Evolutionary conservation across 192 early-diverging fungal genomes (phyloP).

Genomic region (Mortierella antarctica): DNA sequence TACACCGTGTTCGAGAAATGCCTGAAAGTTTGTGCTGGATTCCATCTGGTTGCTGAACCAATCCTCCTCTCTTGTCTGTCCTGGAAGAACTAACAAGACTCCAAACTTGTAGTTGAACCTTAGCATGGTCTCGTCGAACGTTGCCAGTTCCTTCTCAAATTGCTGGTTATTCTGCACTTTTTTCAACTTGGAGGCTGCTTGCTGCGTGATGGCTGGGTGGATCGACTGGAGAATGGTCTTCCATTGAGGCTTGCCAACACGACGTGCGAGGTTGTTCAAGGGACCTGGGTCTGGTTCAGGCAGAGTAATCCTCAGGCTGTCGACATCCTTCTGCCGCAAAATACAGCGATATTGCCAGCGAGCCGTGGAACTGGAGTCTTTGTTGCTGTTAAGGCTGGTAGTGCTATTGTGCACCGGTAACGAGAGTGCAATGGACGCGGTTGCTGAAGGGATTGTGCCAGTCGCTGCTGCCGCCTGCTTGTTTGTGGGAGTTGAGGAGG

Average conservation of each 20-base stretch:
- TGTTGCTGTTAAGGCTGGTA: background rate
- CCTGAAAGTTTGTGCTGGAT: conserved; percentile 62
- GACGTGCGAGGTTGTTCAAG: conserved; percentile 40
- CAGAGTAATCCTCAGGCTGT: conserved; percentile 37
- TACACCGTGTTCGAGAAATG: conserved; percentile 71
- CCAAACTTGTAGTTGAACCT: conserved; percentile 85
- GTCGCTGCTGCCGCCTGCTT: no score
- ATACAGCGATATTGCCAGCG: conserved; percentile 54
- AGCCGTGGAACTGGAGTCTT: background rate
- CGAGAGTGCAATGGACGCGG: no score
- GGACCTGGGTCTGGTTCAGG: conserved; percentile 48
- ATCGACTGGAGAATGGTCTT: conserved; percentile 56
- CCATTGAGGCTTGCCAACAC: conserved; percentile 57
- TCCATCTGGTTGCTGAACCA: conserved; percentile 77
- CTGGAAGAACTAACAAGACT: conserved; percentile 73
- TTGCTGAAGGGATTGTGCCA: no score
- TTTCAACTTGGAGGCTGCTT: conserved; percentile 63
- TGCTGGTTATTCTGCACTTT: conserved; percentile 69
- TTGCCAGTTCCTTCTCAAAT: conserved; percentile 71
- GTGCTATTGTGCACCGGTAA: background rate
- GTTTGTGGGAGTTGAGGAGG: no score
- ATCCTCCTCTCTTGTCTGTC: conserved; percentile 81
- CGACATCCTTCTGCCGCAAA: conserved; percentile 41
- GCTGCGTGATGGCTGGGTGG: conserved; percentile 48
- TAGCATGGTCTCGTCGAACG: conserved; percentile 80